These are phyloP conservation scores for Candida insectalens DNA, from an alignment of 805 yeast genomes.

Conservation along the genomic window DNA sequence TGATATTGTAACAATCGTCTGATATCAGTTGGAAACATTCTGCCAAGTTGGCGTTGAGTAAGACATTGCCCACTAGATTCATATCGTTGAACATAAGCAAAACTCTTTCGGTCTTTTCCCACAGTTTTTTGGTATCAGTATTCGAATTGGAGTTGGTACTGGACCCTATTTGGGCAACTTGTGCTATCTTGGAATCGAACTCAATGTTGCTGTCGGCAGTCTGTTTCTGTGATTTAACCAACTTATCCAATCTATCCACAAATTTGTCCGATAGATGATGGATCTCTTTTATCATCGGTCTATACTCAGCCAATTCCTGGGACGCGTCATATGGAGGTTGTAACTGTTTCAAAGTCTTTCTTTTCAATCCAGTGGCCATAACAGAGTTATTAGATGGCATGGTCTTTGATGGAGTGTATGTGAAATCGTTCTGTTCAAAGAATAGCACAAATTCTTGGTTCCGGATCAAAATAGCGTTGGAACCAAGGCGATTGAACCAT, in stretches of 20 bases:
- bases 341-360: conserved; percentile 86
- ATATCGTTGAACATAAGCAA: conserved; percentile 66
- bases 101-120: conserved; percentile 70
- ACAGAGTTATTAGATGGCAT: conserved; percentile 29
- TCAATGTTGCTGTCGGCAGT: conserved; percentile 36
- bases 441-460: conserved; percentile 86
- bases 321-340: conserved; percentile 88
- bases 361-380: conserved; percentile 74
- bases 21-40: conserved; percentile 61
- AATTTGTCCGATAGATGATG: conserved; percentile 53
- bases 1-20: conserved; percentile 75
- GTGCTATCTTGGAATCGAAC: conserved; percentile 29
- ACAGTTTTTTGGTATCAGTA: conserved; percentile 69
- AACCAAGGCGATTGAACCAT: conserved; percentile 73
- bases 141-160: conserved; percentile 27
- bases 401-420: conserved; percentile 29
- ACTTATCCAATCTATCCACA: conserved; percentile 38
- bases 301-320: conserved; percentile 67
- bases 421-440: conserved; percentile 28
- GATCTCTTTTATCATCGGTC: conserved; percentile 77
- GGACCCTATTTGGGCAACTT: conserved; percentile 25
- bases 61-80: conserved; percentile 58
- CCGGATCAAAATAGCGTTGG: conserved; percentile 70
- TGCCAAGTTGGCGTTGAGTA: conserved; percentile 64
- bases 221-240: conserved; percentile 50